These are phyloP conservation scores for Boletellus ananiceps DNA, from an alignment of 768 basidiomycete genomes.

Conservation along the genomic window DNA sequence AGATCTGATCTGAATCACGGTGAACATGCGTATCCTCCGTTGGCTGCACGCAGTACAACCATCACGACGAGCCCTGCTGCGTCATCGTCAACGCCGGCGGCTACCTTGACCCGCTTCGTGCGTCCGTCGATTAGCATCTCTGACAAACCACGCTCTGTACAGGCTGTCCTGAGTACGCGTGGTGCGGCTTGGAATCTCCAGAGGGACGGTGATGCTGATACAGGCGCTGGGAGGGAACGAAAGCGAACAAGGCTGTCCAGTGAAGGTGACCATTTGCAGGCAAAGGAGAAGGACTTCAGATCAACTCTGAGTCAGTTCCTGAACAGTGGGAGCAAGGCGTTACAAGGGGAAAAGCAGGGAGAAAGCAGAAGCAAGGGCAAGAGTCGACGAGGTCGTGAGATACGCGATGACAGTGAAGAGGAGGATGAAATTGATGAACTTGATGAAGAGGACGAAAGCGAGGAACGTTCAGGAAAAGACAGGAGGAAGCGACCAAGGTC, in stretches of 20 bases:
- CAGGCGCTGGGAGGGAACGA: constrained; percentile 21
- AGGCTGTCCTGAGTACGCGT: constrained; percentile 49
- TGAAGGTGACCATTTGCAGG: constrained; percentile 5
- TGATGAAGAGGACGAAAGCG: neutral
- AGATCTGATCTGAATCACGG: neutral
- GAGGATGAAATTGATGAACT: constrained; percentile 21
- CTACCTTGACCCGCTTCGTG: neutral
- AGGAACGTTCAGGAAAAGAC: neutral
- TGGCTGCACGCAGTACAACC: neutral
- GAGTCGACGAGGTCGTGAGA: constrained; percentile 4
- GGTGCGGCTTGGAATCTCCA: constrained; percentile 47
- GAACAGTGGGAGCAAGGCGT: constrained; percentile 38
- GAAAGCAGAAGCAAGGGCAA: constrained; percentile 10
- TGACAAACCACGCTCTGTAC: constrained; percentile 25
- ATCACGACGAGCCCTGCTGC: neutral
- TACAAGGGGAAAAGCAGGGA: constrained; percentile 14
- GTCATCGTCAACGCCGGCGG: neutral
- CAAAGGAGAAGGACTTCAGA: constrained; percentile 37
- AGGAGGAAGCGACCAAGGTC: constrained; percentile 10
- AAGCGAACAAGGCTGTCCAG: constrained; percentile 35
- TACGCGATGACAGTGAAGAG: neutral
- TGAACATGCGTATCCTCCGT: neutral
- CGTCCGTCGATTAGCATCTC: neutral
- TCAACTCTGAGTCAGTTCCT: constrained; percentile 51
- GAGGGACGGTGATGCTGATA: constrained; percentile 8